Conservation (phyloP, 176 grass and related monocot species). For the Lolium perenne region DNA sequence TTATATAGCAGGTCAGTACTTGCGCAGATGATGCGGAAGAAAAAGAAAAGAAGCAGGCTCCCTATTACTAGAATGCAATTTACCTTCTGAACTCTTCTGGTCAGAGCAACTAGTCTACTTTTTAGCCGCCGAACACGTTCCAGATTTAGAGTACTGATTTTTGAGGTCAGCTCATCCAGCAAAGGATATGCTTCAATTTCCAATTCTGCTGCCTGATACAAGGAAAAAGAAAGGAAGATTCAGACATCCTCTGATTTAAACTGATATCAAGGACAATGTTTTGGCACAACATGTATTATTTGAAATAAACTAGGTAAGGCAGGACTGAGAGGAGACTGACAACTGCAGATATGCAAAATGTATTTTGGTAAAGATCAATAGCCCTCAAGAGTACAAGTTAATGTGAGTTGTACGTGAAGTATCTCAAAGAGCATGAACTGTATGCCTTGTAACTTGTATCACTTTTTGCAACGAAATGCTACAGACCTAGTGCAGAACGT, state of each 20-base stretch:
- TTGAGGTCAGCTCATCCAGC: conserved; percentile 93
- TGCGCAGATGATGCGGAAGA: not conserved
- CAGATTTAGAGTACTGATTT: conserved; percentile 95
- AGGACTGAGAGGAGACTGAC: not conserved
- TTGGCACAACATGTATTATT: not conserved
- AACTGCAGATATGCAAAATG: not conserved
- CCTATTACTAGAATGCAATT: not conserved
- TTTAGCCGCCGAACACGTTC: conserved; percentile 84
- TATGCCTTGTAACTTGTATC: not conserved
- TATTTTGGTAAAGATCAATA: conserved; percentile 16
- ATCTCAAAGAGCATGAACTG: not conserved
- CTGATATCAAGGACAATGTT: conserved; percentile 15
- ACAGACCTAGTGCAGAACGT: not conserved
- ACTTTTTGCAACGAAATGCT: conserved; percentile 5
- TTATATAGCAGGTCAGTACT: not conserved
- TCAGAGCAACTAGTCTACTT: conserved; percentile 90
- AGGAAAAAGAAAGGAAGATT: conserved; percentile 35
- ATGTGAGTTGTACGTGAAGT: not conserved
- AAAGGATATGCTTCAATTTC: conserved; percentile 98
- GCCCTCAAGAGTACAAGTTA: not conserved
- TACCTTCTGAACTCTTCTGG: conserved; percentile 97
- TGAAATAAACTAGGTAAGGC: not conserved
- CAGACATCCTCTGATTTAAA: conserved; percentile 21
- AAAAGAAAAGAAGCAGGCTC: conserved; percentile 1
- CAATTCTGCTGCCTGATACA: conserved; percentile 75